These are phyloP conservation scores for Leccinum obscurum DNA, from an alignment of 768 basidiomycete species.

Conservation along the genomic window DNA sequence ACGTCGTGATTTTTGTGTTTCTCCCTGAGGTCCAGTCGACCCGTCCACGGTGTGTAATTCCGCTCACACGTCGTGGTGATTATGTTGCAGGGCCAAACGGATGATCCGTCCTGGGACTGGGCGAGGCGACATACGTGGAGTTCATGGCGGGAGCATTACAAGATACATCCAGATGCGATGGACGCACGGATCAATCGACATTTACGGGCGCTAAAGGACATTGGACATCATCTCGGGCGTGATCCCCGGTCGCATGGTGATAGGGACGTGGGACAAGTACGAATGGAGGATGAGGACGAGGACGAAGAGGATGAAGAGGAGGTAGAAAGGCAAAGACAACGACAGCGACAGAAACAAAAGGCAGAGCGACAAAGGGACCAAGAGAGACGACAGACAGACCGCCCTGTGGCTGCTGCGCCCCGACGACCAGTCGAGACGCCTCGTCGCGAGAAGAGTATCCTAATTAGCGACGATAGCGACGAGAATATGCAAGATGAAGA, in stretches of 20 bases:
- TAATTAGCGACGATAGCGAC: constrained; percentile 8
- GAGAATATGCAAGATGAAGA: constrained; percentile 1
- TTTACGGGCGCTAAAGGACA: constrained; percentile 6
- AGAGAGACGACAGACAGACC: not conserved
- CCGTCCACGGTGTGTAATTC: not conserved
- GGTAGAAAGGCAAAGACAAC: constrained; percentile 15
- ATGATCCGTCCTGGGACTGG: constrained; percentile 42
- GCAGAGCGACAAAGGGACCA: not conserved
- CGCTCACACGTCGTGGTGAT: not conserved
- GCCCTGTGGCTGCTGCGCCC: not conserved
- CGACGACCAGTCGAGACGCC: not conserved
- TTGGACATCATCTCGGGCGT: constrained; percentile 23
- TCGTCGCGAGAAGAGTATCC: not conserved
- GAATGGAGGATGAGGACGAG: constrained; percentile 13
- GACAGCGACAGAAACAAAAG: constrained; percentile 5
- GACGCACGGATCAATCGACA: constrained; percentile 43
- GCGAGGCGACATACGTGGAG: constrained; percentile 50
- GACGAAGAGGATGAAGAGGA: constrained; percentile 7
- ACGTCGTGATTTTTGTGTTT: constrained; percentile 13
- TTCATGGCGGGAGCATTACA: constrained; percentile 66
- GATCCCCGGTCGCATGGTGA: constrained; percentile 24
- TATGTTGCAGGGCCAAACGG: constrained; percentile 17
- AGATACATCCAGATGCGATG: constrained; percentile 41
- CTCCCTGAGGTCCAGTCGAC: not conserved
- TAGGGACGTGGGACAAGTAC: not conserved